Evolutionary conservation across 1,284 basidiomycete species (phyloP).

Genomic region (Ceratobasidium sp.): DNA sequence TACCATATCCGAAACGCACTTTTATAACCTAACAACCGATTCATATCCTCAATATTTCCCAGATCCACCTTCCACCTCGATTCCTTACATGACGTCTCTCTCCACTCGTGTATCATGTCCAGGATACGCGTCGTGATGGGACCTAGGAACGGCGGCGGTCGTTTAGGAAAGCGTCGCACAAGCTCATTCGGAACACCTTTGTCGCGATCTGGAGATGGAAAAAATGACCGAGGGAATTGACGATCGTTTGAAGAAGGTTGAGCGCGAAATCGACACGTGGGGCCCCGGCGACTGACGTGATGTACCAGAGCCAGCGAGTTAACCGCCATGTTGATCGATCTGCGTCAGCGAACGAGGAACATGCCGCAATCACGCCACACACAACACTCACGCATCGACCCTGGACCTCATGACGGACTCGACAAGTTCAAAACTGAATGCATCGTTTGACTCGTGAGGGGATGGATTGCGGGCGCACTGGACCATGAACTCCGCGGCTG

Average conservation of each 20-base stretch:
- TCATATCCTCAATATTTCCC: slow-evolving; percentile 98
- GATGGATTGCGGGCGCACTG: slow-evolving; percentile 91
- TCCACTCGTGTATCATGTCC: slow-evolving; percentile 79
- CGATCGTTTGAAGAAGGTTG: slow-evolving; percentile 91
- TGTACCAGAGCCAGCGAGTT: slow-evolving; percentile 86
- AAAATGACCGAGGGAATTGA: slow-evolving; percentile 96
- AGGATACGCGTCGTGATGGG: slow-evolving; percentile 92
- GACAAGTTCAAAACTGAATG: slow-evolving; percentile 92
- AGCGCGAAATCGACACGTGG: slow-evolving; percentile 89
- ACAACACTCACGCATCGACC: slow-evolving; percentile 86
- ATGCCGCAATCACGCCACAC: neutral
- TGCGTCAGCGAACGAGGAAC: slow-evolving; percentile 13
- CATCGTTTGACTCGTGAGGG: slow-evolving; percentile 90
- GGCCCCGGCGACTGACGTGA: slow-evolving; percentile 90
- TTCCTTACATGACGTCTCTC: slow-evolving; percentile 72
- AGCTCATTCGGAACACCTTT: slow-evolving; percentile 98
- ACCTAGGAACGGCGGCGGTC: slow-evolving; percentile 94
- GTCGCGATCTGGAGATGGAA: slow-evolving; percentile 98
- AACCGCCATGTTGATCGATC: slow-evolving; percentile 62
- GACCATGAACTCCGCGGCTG: slow-evolving; percentile 77
- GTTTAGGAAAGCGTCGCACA: slow-evolving; percentile 96
- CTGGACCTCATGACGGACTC: slow-evolving; percentile 96
- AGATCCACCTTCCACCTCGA: slow-evolving; percentile 68
- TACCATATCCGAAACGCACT: slow-evolving; percentile 60
- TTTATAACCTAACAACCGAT: slow-evolving; percentile 94